Percentiles rank a stretch among this genome's conserved stretches.
These are phyloP conservation scores for Suillus sp. DNA, from an alignment of 768 basidiomycete species.

Conservation along the genomic window DNA sequence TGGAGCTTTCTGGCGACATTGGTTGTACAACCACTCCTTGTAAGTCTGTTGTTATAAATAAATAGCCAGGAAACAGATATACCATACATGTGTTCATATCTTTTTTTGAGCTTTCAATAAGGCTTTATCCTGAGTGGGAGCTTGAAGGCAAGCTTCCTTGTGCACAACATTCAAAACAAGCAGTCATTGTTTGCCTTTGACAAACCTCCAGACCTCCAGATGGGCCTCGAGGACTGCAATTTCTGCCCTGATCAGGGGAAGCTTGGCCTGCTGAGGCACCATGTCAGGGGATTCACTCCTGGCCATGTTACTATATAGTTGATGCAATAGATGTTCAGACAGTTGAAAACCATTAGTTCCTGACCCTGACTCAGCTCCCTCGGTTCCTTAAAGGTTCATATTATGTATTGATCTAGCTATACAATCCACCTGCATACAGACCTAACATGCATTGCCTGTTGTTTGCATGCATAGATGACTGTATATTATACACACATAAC, in stretches of 20 bases:
- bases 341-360: background rate
- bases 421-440: too few relatives aligned
- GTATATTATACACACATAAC: background rate
- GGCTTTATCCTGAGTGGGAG: background rate
- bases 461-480: background rate
- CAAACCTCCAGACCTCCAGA: background rate
- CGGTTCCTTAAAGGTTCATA: background rate
- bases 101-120: background rate
- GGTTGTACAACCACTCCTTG: background rate
- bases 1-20: background rate
- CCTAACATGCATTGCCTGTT: too few relatives aligned
- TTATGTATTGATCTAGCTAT: background rate
- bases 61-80: background rate
- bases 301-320: background rate
- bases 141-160: background rate
- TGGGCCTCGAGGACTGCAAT: background rate
- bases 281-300: background rate
- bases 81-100: background rate
- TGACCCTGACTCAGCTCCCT: background rate
- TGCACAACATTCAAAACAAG: background rate
- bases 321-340: background rate
- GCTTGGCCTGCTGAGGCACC: background rate
- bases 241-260: background rate
- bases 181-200: background rate
- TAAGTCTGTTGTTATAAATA: background rate